Percentiles rank a stretch among this genome's conserved stretches.
Evolutionary conservation across 768 basidiomycete genomes (phyloP).

Genomic region (Leccinum uliginosum): DNA sequence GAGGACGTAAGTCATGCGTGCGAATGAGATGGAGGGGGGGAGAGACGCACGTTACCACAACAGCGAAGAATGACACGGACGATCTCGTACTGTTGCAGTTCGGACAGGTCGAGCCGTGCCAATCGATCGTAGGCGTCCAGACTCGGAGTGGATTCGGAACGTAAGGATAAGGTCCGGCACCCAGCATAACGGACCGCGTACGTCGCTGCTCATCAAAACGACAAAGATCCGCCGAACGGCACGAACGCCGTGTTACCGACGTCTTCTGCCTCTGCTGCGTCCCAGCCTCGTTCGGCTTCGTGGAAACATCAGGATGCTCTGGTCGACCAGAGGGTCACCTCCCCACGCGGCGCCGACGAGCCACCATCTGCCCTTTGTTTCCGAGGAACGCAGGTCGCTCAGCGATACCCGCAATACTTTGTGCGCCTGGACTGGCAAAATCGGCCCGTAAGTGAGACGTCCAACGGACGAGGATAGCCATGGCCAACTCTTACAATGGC

Average conservation of each 20-base stretch:
- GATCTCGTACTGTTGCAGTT: conserved; percentile 91
- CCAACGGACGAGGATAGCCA: not conserved
- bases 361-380: conserved; percentile 97
- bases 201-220: conserved; percentile 93
- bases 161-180: not conserved
- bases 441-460: not conserved
- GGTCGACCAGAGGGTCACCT: conserved; percentile 85
- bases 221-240: conserved; percentile 88
- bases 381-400: conserved; percentile 77
- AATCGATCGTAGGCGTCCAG: conserved; percentile 91
- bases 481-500: conserved; percentile 48
- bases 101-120: conserved; percentile 75
- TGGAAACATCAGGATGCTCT: conserved; percentile 37
- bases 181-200: conserved; percentile 34
- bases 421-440: conserved; percentile 64
- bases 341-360: conserved; percentile 95
- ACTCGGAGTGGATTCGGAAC: conserved; percentile 38
- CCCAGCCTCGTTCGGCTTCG: conserved; percentile 20
- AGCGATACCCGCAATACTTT: conserved; percentile 86
- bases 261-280: conserved; percentile 29
- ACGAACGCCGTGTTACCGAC: conserved; percentile 43
- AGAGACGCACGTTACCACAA: conserved; percentile 85
- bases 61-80: conserved; percentile 92
- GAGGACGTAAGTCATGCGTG: no score
- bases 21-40: no score